phyloP scores from a whole-genome alignment of 2,329 filamentous ascomycete species.

The Talaromyces pinophilus region DNA sequence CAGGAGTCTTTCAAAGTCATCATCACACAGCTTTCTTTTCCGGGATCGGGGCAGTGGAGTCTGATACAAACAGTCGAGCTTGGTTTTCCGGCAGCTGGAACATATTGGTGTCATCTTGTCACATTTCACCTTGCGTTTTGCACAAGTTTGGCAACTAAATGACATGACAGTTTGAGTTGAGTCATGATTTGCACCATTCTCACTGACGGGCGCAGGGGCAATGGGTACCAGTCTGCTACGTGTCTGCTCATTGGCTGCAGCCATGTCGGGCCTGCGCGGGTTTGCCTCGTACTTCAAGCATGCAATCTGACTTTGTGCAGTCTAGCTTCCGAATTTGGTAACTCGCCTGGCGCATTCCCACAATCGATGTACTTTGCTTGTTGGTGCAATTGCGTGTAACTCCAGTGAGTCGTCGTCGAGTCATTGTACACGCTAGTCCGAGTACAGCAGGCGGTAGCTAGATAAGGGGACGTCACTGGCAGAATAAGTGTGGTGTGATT shows the following conservation, averaged over 20 bases:
- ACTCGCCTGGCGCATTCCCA: background rate
- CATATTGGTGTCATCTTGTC: constrained; percentile 26
- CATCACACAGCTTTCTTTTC: background rate
- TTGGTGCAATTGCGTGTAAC: background rate
- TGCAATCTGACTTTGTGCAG: background rate
- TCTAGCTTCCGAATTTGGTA: background rate
- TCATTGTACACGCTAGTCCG: background rate
- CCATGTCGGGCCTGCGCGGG: background rate
- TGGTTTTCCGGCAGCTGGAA: background rate
- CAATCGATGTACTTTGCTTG: background rate
- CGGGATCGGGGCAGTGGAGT: background rate
- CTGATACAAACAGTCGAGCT: background rate
- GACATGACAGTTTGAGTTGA: constrained; percentile 6
- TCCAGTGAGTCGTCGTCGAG: background rate
- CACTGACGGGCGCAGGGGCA: background rate
- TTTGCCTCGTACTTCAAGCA: background rate
- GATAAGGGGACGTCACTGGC: background rate
- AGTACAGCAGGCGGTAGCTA: background rate
- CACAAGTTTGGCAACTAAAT: constrained; percentile 30
- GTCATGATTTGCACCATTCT: background rate
- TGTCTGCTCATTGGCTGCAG: background rate
- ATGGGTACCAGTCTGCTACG: constrained; percentile 8
- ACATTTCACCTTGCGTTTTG: constrained; percentile 46
- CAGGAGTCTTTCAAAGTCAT: background rate
- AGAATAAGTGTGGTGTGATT: background rate